These are phyloP conservation scores for Ophiostoma tasmaniense DNA, from an alignment of 2,329 filamentous ascomycete species.

Conservation along the genomic window DNA sequence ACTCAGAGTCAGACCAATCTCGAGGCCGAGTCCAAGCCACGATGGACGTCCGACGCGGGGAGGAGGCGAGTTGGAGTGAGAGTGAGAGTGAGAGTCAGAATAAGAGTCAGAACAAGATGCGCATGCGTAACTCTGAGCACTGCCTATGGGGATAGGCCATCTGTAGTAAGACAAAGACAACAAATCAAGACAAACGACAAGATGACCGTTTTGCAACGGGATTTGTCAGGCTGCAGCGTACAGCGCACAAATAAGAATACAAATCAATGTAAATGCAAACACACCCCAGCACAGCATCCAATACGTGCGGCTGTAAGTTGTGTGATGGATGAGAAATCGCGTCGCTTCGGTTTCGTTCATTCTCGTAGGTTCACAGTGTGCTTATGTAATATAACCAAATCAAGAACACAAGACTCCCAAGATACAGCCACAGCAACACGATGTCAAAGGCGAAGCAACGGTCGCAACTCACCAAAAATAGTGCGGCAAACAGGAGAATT, in stretches of 20 bases:
- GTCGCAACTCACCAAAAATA: neutral
- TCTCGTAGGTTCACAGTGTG: neutral
- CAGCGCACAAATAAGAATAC: no score
- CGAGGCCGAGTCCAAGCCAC: neutral
- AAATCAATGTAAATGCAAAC: neutral
- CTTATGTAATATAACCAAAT: no score
- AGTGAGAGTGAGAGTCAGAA: neutral
- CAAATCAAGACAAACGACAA: no score
- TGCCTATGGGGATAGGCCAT: no score
- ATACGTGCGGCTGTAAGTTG: neutral
- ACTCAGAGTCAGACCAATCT: neutral
- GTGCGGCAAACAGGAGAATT: neutral
- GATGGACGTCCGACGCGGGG: neutral
- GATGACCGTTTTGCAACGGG: slow-evolving; percentile 2
- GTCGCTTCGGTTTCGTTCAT: neutral
- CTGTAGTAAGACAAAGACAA: no score
- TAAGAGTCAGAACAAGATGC: neutral
- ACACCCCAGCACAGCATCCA: neutral
- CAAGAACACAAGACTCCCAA: no score
- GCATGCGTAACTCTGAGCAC: neutral
- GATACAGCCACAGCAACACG: neutral
- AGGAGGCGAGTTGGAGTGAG: neutral
- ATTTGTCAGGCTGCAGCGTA: slow-evolving; percentile 2
- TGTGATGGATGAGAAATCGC: neutral
- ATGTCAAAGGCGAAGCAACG: neutral